Base-by-base conservation (phyloP, 78 protist species). In the Thecamonas trahens region DNA sequence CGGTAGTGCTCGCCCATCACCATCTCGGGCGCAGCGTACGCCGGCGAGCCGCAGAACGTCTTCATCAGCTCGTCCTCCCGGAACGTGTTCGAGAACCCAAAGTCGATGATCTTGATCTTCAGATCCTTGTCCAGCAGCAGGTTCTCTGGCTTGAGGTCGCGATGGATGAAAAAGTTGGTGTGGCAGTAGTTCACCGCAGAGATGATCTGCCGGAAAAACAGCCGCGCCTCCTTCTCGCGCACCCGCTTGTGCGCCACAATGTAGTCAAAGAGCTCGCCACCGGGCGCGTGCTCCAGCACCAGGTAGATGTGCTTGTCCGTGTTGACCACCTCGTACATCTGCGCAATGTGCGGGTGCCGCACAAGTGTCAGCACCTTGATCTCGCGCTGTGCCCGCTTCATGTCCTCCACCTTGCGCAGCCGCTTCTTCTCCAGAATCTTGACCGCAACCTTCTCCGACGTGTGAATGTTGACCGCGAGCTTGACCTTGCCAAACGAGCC, bases 401-500 rank as follows among this genome's bases (percentile, higher is more conserved):
- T 45, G 53, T 77, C 86, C 17, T 68, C 47, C n/a, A 72, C 42
- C 39, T 60, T 54, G 13, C n/a, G n/a, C n/a, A 31, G 49, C 8
- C 14, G 28, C 38, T 4, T 38, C 77, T 86, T 86, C 47, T 75
- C 86, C n/a, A 80, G 57, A 13, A 80, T 53, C 66, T 88, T 88
- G 6, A 83, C 45, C 1, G 89, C 88, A 20, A 80, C 88, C 54
- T 58, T 38, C 11, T 42, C 31, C 17, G 32, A 2, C 5, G 62
- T 34, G 39, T 13, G 13, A 4, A 42, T 0, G 58, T 87, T 81
- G 0, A 49, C 31, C 17, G 66, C 93, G 3, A 74, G 62, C 40
- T 61, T 58, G 7, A 88, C 93, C 47, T 83, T 79, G 55, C 86
- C 86, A 34, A 79, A 88, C 18, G 84, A 73, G 34, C 93, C 93